Conservation (phyloP, 2,329 filamentous ascomycete genomes). For the Stachybotrys chartarum region DNA sequence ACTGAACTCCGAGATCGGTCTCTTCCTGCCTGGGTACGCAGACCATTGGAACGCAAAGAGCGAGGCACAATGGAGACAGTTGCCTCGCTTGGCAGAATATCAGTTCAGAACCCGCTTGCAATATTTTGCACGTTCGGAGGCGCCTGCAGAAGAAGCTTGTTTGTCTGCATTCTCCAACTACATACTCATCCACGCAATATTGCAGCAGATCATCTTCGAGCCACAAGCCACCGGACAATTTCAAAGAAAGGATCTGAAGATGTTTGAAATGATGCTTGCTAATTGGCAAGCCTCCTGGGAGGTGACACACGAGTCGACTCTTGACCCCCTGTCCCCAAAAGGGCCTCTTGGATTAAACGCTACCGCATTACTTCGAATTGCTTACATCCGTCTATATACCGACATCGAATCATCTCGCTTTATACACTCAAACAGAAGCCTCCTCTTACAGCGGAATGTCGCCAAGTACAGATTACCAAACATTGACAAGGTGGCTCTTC, state of each 20-base stretch:
- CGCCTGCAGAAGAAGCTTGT: not conserved
- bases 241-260: not conserved
- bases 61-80: not conserved
- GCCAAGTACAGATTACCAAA: conserved; percentile 5
- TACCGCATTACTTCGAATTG: conserved; percentile 19
- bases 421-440: not conserved
- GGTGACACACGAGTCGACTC: conserved; percentile 2
- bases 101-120: not conserved
- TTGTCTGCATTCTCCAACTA: not conserved
- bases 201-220: not conserved
- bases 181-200: not conserved
- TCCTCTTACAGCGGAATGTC: not conserved
- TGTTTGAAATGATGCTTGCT: not conserved
- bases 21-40: not conserved
- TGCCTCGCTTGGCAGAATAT: not conserved
- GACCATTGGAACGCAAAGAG: not conserved
- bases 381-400: conserved; percentile 17
- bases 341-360: conserved; percentile 59
- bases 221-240: not conserved
- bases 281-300: conserved; percentile 5
- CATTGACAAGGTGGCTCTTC: conserved; percentile 6
- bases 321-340: conserved; percentile 17
- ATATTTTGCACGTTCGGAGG: not conserved
- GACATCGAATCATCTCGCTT: conserved; percentile 2
- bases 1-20: not conserved